These are phyloP conservation scores for Westerdykella sp. DNA, from an alignment of 2,329 filamentous ascomycete genomes.

Conservation along the genomic window DNA sequence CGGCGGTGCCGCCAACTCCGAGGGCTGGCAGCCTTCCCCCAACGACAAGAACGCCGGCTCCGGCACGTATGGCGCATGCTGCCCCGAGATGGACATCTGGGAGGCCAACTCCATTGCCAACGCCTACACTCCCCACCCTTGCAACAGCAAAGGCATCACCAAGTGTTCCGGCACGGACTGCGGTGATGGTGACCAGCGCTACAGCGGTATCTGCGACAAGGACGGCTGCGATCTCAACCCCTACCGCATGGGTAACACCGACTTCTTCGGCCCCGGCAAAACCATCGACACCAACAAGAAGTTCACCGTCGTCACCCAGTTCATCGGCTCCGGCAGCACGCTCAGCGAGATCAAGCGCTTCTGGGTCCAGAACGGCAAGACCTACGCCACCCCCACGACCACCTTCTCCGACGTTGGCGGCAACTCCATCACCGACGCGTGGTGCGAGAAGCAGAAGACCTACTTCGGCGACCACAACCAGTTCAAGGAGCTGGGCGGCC, in stretches of 20 bases:
- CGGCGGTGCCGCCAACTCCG: conserved; percentile 50
- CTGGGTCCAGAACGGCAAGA: conserved; percentile 47
- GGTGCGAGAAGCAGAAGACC: conserved; percentile 53
- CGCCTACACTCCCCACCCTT: conserved; percentile 62
- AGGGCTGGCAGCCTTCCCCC: conserved; percentile 47
- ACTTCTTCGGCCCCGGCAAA: conserved; percentile 56
- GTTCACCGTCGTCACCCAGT: conserved; percentile 49
- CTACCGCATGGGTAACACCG: conserved; percentile 58
- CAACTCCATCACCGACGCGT: conserved; percentile 53
- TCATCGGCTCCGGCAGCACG: conserved; percentile 39
- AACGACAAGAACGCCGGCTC: conserved; percentile 52
- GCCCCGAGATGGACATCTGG: conserved; percentile 65
- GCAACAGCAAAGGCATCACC: conserved; percentile 46
- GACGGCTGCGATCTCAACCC: conserved; percentile 59
- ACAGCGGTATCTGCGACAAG: conserved; percentile 59
- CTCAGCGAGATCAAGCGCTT: conserved; percentile 45
- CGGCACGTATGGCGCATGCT: conserved; percentile 56
- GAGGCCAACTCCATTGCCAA: conserved; percentile 62
- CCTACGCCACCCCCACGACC: conserved; percentile 42
- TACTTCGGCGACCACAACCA: conserved; percentile 50
- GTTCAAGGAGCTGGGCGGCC: conserved; percentile 52
- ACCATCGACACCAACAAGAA: conserved; percentile 40
- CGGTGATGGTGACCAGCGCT: conserved; percentile 46
- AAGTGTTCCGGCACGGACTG: conserved; percentile 47
- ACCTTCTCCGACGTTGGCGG: conserved; percentile 42